Conservation (phyloP, 2,329 filamentous ascomycete genomes). For the Pseudogymnoascus sp. region DNA sequence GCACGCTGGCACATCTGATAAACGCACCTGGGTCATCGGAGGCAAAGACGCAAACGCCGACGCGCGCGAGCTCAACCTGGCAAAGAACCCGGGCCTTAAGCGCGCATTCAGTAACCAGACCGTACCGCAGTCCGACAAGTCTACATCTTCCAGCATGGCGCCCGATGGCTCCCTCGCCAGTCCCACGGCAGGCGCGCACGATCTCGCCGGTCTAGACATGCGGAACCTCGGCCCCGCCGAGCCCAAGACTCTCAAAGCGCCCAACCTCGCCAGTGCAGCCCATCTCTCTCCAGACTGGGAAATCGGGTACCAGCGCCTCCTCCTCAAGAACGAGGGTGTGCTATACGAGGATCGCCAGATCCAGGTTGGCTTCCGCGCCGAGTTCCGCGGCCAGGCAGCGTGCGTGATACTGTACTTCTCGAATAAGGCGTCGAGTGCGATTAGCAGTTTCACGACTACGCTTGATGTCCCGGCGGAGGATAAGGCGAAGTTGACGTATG, state of each 20-base stretch:
- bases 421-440: conserved; percentile 79
- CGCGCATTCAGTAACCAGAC: conserved; percentile 64
- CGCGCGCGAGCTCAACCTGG: conserved; percentile 68
- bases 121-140: conserved; percentile 32
- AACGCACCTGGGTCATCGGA: conserved; percentile 95
- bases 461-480: conserved; percentile 69
- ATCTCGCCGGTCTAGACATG: conserved; percentile 79
- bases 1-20: conserved; percentile 85
- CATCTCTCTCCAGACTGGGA: conserved; percentile 96
- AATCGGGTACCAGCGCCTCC: conserved; percentile 72
- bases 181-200: conserved; percentile 45
- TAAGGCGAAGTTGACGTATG: conserved; percentile 64
- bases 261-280: conserved; percentile 84
- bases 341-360: conserved; percentile 93
- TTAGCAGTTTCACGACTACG: conserved; percentile 90
- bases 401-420: conserved; percentile 93
- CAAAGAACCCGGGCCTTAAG: conserved; percentile 74
- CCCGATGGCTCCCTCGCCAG: conserved; percentile 38
- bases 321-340: conserved; percentile 74
- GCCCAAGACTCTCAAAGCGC: conserved; percentile 52
- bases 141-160: conserved; percentile 38
- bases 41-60: conserved; percentile 90
- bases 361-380: conserved; percentile 83
- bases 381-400: conserved; percentile 92
- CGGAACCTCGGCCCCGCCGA: conserved; percentile 49